Base-by-base conservation (phyloP, 441 rosid genomes). In the Corymbia calophylla region DNA sequence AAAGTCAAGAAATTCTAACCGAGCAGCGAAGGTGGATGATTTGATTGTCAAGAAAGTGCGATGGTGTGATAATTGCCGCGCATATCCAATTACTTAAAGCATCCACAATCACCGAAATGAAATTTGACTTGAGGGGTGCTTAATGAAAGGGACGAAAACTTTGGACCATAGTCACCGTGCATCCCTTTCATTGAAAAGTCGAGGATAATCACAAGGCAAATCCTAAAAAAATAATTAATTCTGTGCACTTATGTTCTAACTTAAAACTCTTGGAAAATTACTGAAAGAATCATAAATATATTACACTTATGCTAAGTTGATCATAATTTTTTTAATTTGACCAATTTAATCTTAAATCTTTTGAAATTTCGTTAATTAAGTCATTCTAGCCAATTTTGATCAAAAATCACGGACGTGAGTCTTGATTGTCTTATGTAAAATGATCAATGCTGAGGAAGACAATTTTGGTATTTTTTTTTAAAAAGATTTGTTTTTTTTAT, bases 381-480 rank as follows among this genome's bases (percentile, higher is more conserved):
- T 56, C 62, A 23, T 56, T 56, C 13, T 9, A 9, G 2, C 3
- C 8, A 56, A 56, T 56, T 56, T 23, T 58, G 1, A 58, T 58
- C 0, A 0, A 58, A 58, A 58, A 58, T 58, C 6, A 0, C 3
- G 23, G 5, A 58, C 29, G 10, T 10, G 0, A 9, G 0, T 58
- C n/a, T 58, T 0, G 5, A 0, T 58, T 0, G 1, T 58, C 25
- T 58, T 58, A 58, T 58, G 14, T 58, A 58, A 0, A 58, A 58
- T 0, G 0, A 1, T 23, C 5, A 0, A 13, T 29, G 25, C 14
- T 9, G 0, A 0, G 10, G 10, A 0, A 0, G 6, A 25, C 10
- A 23, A 25, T 0, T 58, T 58, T 58, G 23, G 14, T 58, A 58
- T 58, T 56, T 21, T 0, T 9, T 56, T 0, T 9, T 4, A 23